phyloP scores from a whole-genome alignment of 2,329 filamentous ascomycete genomes.

The Scedosporium boydii region DNA sequence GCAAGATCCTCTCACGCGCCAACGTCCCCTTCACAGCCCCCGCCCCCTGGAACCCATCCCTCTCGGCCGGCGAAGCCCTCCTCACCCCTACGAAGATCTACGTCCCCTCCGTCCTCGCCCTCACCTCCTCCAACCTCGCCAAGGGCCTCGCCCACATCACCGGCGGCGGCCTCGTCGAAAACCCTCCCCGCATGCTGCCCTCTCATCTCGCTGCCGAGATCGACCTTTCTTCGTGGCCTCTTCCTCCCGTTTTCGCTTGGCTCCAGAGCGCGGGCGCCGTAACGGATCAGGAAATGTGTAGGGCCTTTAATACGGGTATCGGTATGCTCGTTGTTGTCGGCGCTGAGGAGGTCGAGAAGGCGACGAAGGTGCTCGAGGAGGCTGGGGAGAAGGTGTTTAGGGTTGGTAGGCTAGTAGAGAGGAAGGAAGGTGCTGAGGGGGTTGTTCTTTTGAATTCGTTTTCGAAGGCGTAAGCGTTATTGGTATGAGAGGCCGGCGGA shows the following conservation, averaged over 20 bases:
- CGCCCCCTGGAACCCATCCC: conserved; percentile 64
- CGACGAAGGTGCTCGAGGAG: conserved; percentile 49
- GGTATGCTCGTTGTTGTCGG: conserved; percentile 88
- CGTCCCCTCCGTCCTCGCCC: conserved; percentile 68
- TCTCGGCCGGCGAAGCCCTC: conserved; percentile 63
- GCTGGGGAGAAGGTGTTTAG: conserved; percentile 68
- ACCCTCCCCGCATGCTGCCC: conserved; percentile 90
- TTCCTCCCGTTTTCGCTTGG: conserved; percentile 79
- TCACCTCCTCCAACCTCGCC: conserved; percentile 53
- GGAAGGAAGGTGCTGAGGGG: conserved; percentile 28
- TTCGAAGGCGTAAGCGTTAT: background rate
- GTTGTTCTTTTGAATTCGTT: conserved; percentile 33
- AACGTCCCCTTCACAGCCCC: conserved; percentile 61
- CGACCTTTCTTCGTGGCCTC: conserved; percentile 64
- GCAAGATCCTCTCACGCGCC: conserved; percentile 64
- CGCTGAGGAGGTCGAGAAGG: conserved; percentile 49
- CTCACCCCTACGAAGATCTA: conserved; percentile 91
- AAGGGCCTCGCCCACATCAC: conserved; percentile 97
- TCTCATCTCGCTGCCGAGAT: conserved; percentile 68
- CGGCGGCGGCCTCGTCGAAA: conserved; percentile 84
- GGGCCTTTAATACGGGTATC: conserved; percentile 89
- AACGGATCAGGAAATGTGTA: conserved; percentile 67
- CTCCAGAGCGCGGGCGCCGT: conserved; percentile 67
- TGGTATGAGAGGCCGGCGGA: no score
- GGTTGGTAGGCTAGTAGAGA: conserved; percentile 62